Base-by-base conservation (phyloP, 352 stramenopile genomes). In the Phytophthora podocarpi region DNA sequence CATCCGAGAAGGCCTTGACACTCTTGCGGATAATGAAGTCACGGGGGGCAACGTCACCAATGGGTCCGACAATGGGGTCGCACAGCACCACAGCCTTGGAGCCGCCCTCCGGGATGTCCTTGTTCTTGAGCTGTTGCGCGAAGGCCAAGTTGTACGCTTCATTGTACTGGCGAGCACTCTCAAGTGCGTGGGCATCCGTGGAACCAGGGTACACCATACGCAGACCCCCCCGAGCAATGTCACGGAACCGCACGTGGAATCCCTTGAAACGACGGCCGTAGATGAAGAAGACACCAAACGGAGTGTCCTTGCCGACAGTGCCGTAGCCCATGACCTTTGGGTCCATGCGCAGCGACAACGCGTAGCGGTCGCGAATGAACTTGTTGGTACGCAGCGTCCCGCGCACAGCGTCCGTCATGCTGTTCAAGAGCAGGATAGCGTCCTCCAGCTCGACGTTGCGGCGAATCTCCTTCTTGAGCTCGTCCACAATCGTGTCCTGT, bases 251-350 rank as follows among this genome's bases (percentile, higher is more conserved):
- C 47, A 91, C 84, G 73, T 95, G 85, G 66, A 95, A 95, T 32
- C 85, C 85, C 70, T 89, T 98, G 82, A 99, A 99, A 27, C 96
- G 90, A 56, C 95, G 86, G 5, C 97, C 97, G 74, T 98, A 97
- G 53, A 96, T 95, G 73, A 98, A 99, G 72, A 99, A 98, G 12
- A 99, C 87, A 13, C 96, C 97, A 68, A 96, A 99, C 13, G 97
- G 97, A 10, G 87, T 84, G 57, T 98, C 90, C 70, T 89, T 94
- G 61, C 82, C 80, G 5, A 93, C 80, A 0, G 84, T 90, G 37
- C 85, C 83, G 66, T 91, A 89, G 28, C 84, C 86, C 68, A 94
- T 89, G 69, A 96, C 79, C 49, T 74, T 72, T 0, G 84, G 80
- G 65, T 95, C 82, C 67, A 95, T 68, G 28, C 87, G 84, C 21